These are phyloP conservation scores for Saccharomyces pastorianus DNA, from an alignment of 1,139 yeast genomes.

Conservation along the genomic window DNA sequence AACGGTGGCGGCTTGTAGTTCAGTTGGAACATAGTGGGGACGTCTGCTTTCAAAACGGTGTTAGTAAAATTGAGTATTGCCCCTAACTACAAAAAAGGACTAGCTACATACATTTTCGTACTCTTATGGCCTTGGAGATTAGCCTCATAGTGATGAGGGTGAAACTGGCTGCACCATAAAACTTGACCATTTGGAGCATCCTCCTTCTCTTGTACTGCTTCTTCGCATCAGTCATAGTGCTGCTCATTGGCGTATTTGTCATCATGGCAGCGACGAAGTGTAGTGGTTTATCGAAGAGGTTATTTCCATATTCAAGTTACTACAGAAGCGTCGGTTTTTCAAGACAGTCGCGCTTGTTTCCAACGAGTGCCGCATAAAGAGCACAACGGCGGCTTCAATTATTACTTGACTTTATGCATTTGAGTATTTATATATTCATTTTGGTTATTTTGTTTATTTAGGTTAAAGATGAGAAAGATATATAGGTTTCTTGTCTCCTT, in stretches of 20 bases:
- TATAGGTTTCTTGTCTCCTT: not conserved
- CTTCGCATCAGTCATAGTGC: conserved; percentile 14
- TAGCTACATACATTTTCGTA: conserved; percentile 51
- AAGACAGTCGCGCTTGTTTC: not conserved
- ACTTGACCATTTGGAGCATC: conserved; percentile 60
- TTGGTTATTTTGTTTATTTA: conserved; percentile 2
- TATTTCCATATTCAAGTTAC: not conserved
- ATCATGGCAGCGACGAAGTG: too few species aligned
- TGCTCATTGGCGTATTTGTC: not conserved
- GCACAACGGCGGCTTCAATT: not conserved
- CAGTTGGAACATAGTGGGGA: conserved; percentile 73
- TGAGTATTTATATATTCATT: conserved; percentile 4
- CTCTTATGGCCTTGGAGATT: conserved; percentile 65
- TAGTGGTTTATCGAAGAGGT: not conserved
- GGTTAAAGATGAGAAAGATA: not conserved
- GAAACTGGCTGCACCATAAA: conserved; percentile 63
- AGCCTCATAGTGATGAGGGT: conserved; percentile 67
- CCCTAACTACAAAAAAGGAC: not conserved
- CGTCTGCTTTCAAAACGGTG: conserved; percentile 28
- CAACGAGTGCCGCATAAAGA: too few species aligned
- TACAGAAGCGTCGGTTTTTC: not conserved
- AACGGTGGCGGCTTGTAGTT: conserved; percentile 81
- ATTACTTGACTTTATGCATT: not conserved
- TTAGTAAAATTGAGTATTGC: not conserved
- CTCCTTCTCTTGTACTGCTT: conserved; percentile 43